Evolutionary conservation across 306 rosid genomes (phyloP).

Genomic region (Lablab purpureus): DNA sequence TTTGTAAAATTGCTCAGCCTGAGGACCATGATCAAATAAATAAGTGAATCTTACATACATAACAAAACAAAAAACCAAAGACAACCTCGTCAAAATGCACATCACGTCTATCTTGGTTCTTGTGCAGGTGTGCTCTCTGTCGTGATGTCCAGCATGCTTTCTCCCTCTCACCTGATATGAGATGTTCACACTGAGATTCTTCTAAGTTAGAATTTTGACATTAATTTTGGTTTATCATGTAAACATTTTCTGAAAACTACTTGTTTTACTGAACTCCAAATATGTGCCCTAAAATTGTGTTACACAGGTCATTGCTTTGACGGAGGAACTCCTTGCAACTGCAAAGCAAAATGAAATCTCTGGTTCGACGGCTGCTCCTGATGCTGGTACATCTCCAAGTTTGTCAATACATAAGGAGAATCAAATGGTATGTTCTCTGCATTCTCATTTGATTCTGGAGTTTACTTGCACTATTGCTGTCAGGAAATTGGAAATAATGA

Average conservation of each 20-base stretch:
- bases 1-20: constrained; percentile 51
- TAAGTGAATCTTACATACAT: constrained; percentile 47
- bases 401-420: constrained; percentile 53
- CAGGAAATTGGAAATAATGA: neutral
- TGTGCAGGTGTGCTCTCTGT: constrained; percentile 91
- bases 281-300: constrained; percentile 57
- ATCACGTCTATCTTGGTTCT: constrained; percentile 85
- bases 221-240: constrained; percentile 55
- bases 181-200: constrained; percentile 79
- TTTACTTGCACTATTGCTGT: constrained; percentile 5
- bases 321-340: constrained; percentile 90
- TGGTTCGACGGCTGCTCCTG: constrained; percentile 51
- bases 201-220: constrained; percentile 73
- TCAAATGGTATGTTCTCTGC: constrained; percentile 52
- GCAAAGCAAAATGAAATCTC: constrained; percentile 79
- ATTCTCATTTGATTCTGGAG: neutral
- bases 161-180: constrained; percentile 72
- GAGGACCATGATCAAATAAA: constrained; percentile 42
- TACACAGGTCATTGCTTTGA: constrained; percentile 87
- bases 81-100: constrained; percentile 66
- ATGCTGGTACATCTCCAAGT: constrained; percentile 56
- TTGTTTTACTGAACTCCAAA: constrained; percentile 46
- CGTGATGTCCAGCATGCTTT: constrained; percentile 80
- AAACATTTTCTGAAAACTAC: constrained; percentile 34
- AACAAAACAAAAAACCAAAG: constrained; percentile 34